phyloP scores from a whole-genome alignment of 2,329 filamentous ascomycete genomes.

The Erysiphe pulchra region DNA sequence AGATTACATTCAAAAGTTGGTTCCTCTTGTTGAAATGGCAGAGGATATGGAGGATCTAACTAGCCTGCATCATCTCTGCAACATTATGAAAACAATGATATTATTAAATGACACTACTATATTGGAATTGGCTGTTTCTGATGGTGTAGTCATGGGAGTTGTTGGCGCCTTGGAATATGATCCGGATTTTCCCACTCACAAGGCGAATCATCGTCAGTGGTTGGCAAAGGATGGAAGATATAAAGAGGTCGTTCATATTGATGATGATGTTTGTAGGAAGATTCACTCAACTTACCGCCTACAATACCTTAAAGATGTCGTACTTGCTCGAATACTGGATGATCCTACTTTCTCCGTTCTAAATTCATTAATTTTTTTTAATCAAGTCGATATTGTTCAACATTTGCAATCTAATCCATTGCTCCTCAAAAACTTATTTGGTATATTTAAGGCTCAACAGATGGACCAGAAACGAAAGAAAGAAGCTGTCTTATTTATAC shows the following conservation, averaged over 20 bases:
- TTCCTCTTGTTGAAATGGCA: conserved; percentile 64
- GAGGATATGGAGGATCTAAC: conserved; percentile 73
- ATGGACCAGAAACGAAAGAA: conserved; percentile 52
- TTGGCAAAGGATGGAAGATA: conserved; percentile 69
- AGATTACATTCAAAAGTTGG: conserved; percentile 67
- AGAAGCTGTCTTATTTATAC: conserved; percentile 85
- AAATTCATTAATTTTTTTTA: conserved; percentile 95
- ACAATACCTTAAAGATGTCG: conserved; percentile 96
- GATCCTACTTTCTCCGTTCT: conserved; percentile 94
- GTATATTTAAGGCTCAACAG: conserved; percentile 47
- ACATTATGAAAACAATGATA: conserved; percentile 92
- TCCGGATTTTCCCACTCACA: conserved; percentile 90
- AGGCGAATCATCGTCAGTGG: conserved; percentile 90
- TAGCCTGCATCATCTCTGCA: conserved; percentile 79
- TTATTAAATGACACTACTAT: conserved; percentile 84
- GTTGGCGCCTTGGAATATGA: conserved; percentile 95
- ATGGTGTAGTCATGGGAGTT: conserved; percentile 71
- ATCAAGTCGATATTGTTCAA: conserved; percentile 92
- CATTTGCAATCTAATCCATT: conserved; percentile 61
- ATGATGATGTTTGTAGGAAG: conserved; percentile 55
- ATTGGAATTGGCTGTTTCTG: conserved; percentile 79
- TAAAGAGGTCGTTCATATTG: conserved; percentile 87
- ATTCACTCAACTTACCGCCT: conserved; percentile 92
- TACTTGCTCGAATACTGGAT: conserved; percentile 82
- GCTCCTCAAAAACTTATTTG: conserved; percentile 70